Conservation (phyloP, 371 early-diverging fungal species). For the Mucor irregularis region DNA sequence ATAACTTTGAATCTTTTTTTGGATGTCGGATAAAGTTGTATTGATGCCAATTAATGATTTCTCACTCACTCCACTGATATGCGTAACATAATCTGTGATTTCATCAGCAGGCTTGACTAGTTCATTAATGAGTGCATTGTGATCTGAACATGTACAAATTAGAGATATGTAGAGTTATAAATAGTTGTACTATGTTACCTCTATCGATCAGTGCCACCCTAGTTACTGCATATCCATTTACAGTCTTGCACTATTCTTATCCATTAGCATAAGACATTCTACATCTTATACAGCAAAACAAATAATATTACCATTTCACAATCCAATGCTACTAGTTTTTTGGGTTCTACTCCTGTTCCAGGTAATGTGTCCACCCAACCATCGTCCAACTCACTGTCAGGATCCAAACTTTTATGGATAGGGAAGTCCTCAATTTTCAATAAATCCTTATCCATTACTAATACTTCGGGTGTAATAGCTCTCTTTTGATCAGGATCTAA, state of each 20-base stretch:
- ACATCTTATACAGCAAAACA: not conserved
- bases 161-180: conserved; percentile 30
- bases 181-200: conserved; percentile 14
- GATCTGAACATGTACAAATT: conserved; percentile 28
- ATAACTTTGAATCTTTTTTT: conserved; percentile 37
- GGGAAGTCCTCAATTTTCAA: conserved; percentile 50
- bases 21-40: conserved; percentile 55
- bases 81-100: conserved; percentile 69
- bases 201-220: conserved; percentile 63
- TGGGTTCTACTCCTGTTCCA: conserved; percentile 27
- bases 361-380: conserved; percentile 49
- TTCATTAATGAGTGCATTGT: conserved; percentile 58
- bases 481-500: conserved; percentile 12
- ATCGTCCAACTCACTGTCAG: conserved; percentile 18
- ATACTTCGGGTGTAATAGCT: conserved; percentile 17
- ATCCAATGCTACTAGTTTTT: conserved; percentile 64
- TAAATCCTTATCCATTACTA: conserved; percentile 38
- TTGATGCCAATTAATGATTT: conserved; percentile 45
- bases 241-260: conserved; percentile 61
- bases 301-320: conserved; percentile 70
- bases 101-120: conserved; percentile 63
- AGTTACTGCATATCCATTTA: conserved; percentile 64
- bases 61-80: conserved; percentile 67
- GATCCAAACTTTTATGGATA: conserved; percentile 38
- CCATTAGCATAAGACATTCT: not conserved